A percentile compares a stretch with the other conserved stretches of the same genome.
Evolutionary conservation across 345 rosid species (phyloP).

Genomic region (Ceriops zippeliana): DNA sequence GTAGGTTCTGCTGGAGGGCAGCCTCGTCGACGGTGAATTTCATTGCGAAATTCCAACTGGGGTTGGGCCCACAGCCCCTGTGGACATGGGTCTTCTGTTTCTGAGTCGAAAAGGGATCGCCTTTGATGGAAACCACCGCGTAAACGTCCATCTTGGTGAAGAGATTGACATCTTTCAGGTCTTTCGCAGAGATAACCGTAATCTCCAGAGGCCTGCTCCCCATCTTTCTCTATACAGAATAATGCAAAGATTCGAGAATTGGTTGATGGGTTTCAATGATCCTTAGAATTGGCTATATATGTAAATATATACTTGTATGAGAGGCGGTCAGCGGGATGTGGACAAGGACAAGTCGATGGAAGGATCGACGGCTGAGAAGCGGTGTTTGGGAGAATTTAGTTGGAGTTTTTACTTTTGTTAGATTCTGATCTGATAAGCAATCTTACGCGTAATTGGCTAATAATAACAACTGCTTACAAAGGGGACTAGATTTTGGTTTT

Average conservation of each 20-base stretch:
- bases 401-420: no score
- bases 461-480: no score
- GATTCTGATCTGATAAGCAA: no score
- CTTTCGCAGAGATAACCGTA: constrained; percentile 47
- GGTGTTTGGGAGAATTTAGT: neutral
- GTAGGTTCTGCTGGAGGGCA: constrained; percentile 36
- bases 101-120: constrained; percentile 38
- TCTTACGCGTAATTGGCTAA: no score
- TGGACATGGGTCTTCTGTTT: constrained; percentile 45
- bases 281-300: no score
- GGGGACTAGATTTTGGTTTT: no score
- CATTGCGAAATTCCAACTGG: constrained; percentile 54
- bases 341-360: neutral
- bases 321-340: neutral
- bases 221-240: constrained; percentile 21
- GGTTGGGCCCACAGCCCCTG: constrained; percentile 47
- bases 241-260: neutral
- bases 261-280: neutral
- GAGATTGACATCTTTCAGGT: constrained; percentile 50
- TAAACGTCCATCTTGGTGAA: constrained; percentile 63
- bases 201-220: constrained; percentile 54
- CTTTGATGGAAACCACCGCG: constrained; percentile 46
- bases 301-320: neutral
- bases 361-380: neutral
- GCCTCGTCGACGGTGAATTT: constrained; percentile 52